These are phyloP conservation scores for Pseudocercospora macadamiae DNA, from an alignment of 2,329 filamentous ascomycete genomes.

Conservation along the genomic window DNA sequence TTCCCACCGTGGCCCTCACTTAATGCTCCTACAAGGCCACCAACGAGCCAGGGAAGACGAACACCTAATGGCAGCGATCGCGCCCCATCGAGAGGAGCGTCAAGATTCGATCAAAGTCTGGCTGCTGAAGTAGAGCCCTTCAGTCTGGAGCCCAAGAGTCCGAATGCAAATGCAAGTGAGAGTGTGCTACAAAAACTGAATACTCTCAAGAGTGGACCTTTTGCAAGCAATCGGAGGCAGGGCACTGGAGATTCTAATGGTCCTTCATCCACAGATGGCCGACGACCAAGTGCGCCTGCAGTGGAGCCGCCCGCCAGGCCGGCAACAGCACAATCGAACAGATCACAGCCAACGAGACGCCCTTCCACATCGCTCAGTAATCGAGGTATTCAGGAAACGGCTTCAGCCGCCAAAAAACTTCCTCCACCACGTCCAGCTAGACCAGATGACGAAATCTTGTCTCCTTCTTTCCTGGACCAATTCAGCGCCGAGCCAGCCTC, in stretches of 20 bases:
- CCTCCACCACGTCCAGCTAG: slow-evolving; percentile 37
- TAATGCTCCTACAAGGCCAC: slow-evolving; percentile 27
- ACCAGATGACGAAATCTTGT: slow-evolving; percentile 34
- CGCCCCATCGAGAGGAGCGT: slow-evolving; percentile 30
- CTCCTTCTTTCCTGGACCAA: slow-evolving; percentile 32
- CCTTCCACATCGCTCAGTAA: slow-evolving; percentile 12
- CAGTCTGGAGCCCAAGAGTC: slow-evolving; percentile 46
- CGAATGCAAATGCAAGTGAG: slow-evolving; percentile 41
- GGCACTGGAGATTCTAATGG: slow-evolving; percentile 21
- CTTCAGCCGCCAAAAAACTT: slow-evolving; percentile 22
- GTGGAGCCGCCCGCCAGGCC: slow-evolving; percentile 12
- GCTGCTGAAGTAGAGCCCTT: slow-evolving; percentile 21
- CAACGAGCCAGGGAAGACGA: slow-evolving; percentile 30
- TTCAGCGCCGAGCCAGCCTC: slow-evolving; percentile 32
- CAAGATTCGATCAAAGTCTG: slow-evolving; percentile 25
- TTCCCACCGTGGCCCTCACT: slow-evolving; percentile 57
- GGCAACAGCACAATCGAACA: slow-evolving; percentile 17
- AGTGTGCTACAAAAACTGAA: slow-evolving; percentile 62
- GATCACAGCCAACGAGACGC: slow-evolving; percentile 11
- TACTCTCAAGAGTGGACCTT: slow-evolving; percentile 64
- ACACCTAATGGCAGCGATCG: slow-evolving; percentile 32
- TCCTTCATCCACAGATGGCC: slow-evolving; percentile 10
- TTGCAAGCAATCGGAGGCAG: slow-evolving; percentile 48
- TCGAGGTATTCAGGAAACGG: background rate
- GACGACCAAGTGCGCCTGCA: slow-evolving; percentile 22